Base-by-base conservation (phyloP, 768 basidiomycete species). In the Tricholoma sp. region DNA sequence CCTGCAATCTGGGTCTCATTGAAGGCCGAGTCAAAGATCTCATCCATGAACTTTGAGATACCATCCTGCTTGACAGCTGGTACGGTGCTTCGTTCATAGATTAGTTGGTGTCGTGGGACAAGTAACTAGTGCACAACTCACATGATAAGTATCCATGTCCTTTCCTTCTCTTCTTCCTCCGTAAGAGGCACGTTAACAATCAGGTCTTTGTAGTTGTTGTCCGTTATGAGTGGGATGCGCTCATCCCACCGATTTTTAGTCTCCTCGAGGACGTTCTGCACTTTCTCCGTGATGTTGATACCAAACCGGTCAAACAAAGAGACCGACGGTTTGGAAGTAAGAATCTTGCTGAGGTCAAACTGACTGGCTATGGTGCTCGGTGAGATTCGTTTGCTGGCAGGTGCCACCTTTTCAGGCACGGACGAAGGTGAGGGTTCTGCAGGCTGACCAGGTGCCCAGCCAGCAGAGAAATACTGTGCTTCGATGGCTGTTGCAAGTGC, bases 131-230 rank as follows among this genome's bases (percentile, higher is more conserved):
- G 51, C 20, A 24, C 50, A 49, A 75, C 85, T 61, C 66, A 93
- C 93, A 95, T 80, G 54, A 91, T 68, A 32, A 93, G 68, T 60
- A 88, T 77, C 93, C 93, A 96, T 10, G 85, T 78, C 45, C 91
- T 77, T 37, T 85, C 74, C 56, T 77, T 72, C 63, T 85, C 84
- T 66, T 90, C 84, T 59, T 88, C 80, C 50, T 78, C 71, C 12
- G 79, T 77, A 62, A 94, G 68, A 13, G 70, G 63, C 70, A 93
- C 92, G 54, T 90, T 82, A 33, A 85, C 80, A 57, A 94, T 80
- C 50, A 89, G 33, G 29, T 89, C 84, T 28, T 80, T 72, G 66
- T 81, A 94, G 68, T 91, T 94, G 50, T 85, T 78, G 69, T 95
- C 93, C 51, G 88, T 91, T 69, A 96, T 83, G 36, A 94, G 74